phyloP scores from a whole-genome alignment of 805 yeast species.

The Crinitomyces ghanaensis region DNA sequence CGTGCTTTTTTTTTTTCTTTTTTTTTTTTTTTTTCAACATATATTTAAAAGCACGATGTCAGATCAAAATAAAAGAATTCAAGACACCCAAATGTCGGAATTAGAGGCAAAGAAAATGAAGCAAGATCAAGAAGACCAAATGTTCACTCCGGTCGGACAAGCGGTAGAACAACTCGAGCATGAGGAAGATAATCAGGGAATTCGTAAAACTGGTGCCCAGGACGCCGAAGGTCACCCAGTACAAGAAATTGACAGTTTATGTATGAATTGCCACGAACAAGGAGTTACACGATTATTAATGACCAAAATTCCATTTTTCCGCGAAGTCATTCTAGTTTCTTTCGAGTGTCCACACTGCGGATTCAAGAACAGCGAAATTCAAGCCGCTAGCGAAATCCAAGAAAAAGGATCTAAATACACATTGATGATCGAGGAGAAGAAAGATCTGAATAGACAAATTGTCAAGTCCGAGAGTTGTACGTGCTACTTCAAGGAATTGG shows the following conservation, averaged over 20 bases:
- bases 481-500: constrained; percentile 71
- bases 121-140: background rate
- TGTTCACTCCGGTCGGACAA: constrained; percentile 36
- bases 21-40: too few species aligned
- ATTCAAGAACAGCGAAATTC: constrained; percentile 81
- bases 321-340: constrained; percentile 87
- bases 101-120: too few species aligned
- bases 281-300: constrained; percentile 77
- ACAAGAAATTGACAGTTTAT: constrained; percentile 86
- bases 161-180: constrained; percentile 39
- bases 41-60: too few species aligned
- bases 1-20: too few species aligned
- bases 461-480: constrained; percentile 82
- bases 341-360: constrained; percentile 95
- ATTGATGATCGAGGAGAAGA: constrained; percentile 51
- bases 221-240: constrained; percentile 90
- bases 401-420: constrained; percentile 73
- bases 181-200: constrained; percentile 19
- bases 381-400: constrained; percentile 89
- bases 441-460: constrained; percentile 81
- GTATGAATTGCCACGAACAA: constrained; percentile 87
- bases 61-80: too few species aligned
- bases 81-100: too few species aligned
- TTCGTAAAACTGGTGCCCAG: constrained; percentile 59
- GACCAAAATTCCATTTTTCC: constrained; percentile 83